Base-by-base conservation (phyloP, 345 rosid species). In the Gossypium ekmanianum region DNA sequence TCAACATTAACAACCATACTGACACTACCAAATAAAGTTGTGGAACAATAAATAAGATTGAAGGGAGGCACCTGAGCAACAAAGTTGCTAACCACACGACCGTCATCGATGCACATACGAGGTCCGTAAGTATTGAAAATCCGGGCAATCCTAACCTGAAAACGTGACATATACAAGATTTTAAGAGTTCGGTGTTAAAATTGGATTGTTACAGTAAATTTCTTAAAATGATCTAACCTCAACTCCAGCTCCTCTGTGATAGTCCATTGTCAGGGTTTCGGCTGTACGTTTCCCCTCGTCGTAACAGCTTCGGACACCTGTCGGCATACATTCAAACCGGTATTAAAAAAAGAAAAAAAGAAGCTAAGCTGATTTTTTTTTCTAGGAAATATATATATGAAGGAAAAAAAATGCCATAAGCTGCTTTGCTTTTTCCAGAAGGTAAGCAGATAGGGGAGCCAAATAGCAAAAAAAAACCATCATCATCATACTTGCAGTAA, bases 281-380 rank as follows among this genome's bases (percentile, higher is more conserved):
- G 99, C 99, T 3, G 98, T 93, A 10, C 99, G 89, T 85, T 95
- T 95, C 41, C 99, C 99, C 79, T 95, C 99, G 34, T 93, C 99
- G 85, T 95, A 95, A 77, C 99, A 95, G 76, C 99, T 94, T 59
- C 98, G 81, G 80, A 95, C 99, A 87, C 99, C 99, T 95, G 94
- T 83, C 81, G 71, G 13, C 61, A 62, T n/a, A 57, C 34, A 57
- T 22, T 22, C 62, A 57, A 22, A 56, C 27, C 20, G 39, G 63
- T 59, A 24, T 58, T 29, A 3, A 11, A 10, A 12, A 47, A 29
- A 10, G 0, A 47, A 2, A 0, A 34, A 27, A 2, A 2, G 3
- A 26, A 34, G 1, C 39, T 34, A 34, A 4, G 4, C 11, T 47
- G 51, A 1, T 47, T 34, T 34, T 34, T 34, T 34, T 34, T 5